Evolutionary conservation across 352 stramenopile species (phyloP).

Genomic region (Blastocystis sp.): DNA sequence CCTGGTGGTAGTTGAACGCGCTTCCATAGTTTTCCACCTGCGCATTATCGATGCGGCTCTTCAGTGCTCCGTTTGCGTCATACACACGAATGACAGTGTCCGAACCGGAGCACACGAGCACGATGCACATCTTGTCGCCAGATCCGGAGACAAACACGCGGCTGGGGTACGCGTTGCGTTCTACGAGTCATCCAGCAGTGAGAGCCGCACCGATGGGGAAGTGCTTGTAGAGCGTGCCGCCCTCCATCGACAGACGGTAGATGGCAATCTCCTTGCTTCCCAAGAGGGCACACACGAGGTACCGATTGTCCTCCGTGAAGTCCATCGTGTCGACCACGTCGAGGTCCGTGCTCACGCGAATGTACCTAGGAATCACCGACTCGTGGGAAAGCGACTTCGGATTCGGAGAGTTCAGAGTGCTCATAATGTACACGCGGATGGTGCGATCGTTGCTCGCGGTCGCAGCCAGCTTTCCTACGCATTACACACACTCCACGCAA

Average conservation of each 20-base stretch:
- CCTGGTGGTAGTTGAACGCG: conserved; percentile 23
- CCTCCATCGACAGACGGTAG: conserved; percentile 7
- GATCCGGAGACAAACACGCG: conserved; percentile 11
- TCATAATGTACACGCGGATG: conserved; percentile 3
- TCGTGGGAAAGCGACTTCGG: not conserved
- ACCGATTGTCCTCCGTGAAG: conserved; percentile 17
- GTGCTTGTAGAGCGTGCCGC: not conserved
- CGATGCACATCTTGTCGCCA: conserved; percentile 4
- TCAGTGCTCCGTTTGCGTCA: not conserved
- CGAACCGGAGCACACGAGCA: not conserved
- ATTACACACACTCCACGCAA: too few species aligned
- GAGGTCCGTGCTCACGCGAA: conserved; percentile 7
- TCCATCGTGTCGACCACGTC: conserved; percentile 4
- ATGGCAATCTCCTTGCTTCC: conserved; percentile 6
- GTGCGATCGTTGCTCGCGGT: conserved; percentile 25
- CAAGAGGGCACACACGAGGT: not conserved
- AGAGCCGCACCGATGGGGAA: not conserved
- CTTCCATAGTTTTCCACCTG: conserved; percentile 31
- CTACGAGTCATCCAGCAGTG: not conserved
- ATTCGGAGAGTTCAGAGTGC: not conserved
- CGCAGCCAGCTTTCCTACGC: not conserved
- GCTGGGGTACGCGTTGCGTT: not conserved
- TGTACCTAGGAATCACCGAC: not conserved
- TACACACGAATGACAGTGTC: conserved; percentile 8
- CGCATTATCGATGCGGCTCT: conserved; percentile 16